phyloP scores from a whole-genome alignment of 495 filamentous ascomycete species.

The Penicillium cinerascens region DNA sequence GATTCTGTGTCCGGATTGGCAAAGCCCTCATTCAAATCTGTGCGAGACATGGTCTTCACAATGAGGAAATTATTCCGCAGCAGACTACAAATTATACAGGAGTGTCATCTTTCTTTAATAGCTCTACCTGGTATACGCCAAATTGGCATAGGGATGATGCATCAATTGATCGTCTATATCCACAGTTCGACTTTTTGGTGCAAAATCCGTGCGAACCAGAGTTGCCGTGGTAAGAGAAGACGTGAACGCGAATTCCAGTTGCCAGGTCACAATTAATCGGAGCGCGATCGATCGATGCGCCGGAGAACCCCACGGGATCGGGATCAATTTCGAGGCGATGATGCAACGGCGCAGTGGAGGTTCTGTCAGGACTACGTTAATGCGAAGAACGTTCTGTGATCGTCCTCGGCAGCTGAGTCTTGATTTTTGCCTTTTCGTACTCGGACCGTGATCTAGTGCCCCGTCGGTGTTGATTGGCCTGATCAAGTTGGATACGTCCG shows the following conservation, averaged over 20 bases:
- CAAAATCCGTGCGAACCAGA: slow-evolving; percentile 4
- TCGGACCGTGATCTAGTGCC: background rate
- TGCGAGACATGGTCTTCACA: slow-evolving; percentile 14
- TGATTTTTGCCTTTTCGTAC: slow-evolving; percentile 15
- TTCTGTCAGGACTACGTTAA: slow-evolving; percentile 8
- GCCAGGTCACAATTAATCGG: slow-evolving; percentile 16
- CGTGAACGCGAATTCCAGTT: slow-evolving; percentile 2
- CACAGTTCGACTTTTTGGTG: slow-evolving; percentile 1
- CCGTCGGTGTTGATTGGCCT: slow-evolving; percentile 8
- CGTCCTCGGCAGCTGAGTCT: slow-evolving; percentile 13
- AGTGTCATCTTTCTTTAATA: slow-evolving; percentile 14
- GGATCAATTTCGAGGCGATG: slow-evolving; percentile 7
- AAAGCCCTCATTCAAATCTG: slow-evolving; percentile 15
- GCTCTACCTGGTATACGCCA: background rate
- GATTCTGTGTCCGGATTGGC: slow-evolving; percentile 18
- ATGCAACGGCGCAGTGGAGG: slow-evolving; percentile 22
- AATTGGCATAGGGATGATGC: slow-evolving; percentile 12
- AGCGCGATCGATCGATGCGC: slow-evolving; percentile 25
- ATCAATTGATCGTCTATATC: slow-evolving; percentile 20
- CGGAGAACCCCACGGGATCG: slow-evolving; percentile 16
- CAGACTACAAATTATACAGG: background rate
- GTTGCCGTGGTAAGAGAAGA: slow-evolving; percentile 1
- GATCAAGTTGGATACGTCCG: slow-evolving; percentile 14
- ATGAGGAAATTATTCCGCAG: background rate
- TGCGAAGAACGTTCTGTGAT: slow-evolving; percentile 18